phyloP scores from a whole-genome alignment of 2,329 filamentous ascomycete genomes.

The Apiospora hydei region DNA sequence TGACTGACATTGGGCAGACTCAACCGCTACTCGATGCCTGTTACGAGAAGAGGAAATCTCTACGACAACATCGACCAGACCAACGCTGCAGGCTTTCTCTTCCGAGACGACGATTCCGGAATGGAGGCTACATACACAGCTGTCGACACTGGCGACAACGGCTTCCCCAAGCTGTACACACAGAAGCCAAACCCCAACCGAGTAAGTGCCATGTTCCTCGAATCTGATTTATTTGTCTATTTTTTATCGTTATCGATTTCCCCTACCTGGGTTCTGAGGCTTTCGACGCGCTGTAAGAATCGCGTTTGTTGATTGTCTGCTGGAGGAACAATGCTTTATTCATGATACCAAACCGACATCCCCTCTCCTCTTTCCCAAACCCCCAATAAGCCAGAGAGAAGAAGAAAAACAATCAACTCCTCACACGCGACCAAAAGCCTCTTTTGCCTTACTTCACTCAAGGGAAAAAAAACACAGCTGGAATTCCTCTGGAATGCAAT shows the following conservation, averaged over 20 bases:
- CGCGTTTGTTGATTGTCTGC: conserved; percentile 14
- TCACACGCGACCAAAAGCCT: conserved; percentile 21
- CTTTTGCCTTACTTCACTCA: neutral
- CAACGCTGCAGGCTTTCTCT: conserved; percentile 85
- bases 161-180: conserved; percentile 84
- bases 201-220: conserved; percentile 48
- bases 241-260: neutral
- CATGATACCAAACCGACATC: neutral
- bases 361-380: neutral
- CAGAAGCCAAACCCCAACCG: conserved; percentile 57
- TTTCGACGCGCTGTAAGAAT: neutral
- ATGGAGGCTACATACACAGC: conserved; percentile 74
- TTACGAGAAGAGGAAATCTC: conserved; percentile 73
- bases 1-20: conserved; percentile 56
- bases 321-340: neutral
- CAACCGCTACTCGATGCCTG: conserved; percentile 94
- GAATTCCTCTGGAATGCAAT: neutral
- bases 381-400: conserved; percentile 4
- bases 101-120: conserved; percentile 75
- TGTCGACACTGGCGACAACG: conserved; percentile 79
- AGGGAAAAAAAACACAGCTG: too few species aligned
- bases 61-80: conserved; percentile 80
- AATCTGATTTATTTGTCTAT: neutral
- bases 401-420: conserved; percentile 29
- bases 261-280: neutral